phyloP scores from a whole-genome alignment of 345 rosid species.

The Mercurialis annua region DNA sequence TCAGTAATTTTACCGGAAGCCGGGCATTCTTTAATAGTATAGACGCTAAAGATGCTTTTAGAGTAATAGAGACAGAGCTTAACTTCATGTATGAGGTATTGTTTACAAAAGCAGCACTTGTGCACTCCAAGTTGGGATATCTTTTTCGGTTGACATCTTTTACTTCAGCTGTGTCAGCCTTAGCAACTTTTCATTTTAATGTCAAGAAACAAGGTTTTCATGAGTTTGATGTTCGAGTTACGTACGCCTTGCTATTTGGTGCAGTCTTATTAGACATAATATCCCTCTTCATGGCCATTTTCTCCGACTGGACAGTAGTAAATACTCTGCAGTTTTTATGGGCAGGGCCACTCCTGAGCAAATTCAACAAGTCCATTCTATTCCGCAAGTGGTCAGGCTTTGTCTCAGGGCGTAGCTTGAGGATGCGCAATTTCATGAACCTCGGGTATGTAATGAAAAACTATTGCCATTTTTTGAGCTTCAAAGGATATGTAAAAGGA shows the following conservation, averaged over 20 bases:
- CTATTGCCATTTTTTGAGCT: too few relatives aligned
- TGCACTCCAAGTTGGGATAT: neutral
- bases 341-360: neutral
- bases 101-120: conserved; percentile 9
- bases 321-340: neutral
- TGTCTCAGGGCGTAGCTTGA: too few relatives aligned
- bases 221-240: too few relatives aligned
- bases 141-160: conserved; percentile 5
- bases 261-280: too few relatives aligned
- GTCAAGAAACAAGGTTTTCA: neutral
- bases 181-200: neutral
- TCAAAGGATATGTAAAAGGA: too few relatives aligned
- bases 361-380: neutral
- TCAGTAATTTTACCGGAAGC: neutral
- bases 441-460: too few relatives aligned
- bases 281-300: too few relatives aligned
- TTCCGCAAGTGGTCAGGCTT: neutral
- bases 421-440: too few relatives aligned
- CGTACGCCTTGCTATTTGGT: neutral
- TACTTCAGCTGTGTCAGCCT: neutral
- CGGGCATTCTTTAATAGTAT: neutral
- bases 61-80: conserved; percentile 12
- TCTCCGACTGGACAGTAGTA: neutral
- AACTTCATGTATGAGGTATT: conserved; percentile 17
- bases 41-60: conserved; percentile 5